phyloP scores from a whole-genome alignment of 805 yeast species.

The Zygotorulaspora danielsina region DNA sequence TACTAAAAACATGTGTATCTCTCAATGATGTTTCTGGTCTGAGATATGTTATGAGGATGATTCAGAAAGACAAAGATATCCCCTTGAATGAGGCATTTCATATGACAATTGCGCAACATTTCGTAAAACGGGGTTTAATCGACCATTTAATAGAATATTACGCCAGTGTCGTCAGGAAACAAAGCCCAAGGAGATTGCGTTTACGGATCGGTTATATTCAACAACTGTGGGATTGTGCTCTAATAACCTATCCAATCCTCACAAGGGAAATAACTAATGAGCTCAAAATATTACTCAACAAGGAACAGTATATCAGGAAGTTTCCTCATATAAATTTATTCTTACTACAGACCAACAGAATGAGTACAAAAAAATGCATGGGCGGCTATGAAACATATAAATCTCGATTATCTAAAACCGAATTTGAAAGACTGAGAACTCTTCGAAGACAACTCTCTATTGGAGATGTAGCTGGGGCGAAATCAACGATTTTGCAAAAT shows the following conservation, averaged over 20 bases:
- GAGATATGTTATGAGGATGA: constrained; percentile 10
- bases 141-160: constrained; percentile 19
- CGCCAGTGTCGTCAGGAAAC: constrained; percentile 10
- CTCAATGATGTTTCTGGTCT: constrained; percentile 16
- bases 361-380: constrained; percentile 3
- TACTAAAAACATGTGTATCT: constrained; percentile 17
- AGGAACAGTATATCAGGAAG: constrained; percentile 9
- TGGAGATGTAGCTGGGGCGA: constrained; percentile 15
- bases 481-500: constrained; percentile 15
- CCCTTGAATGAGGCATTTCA: constrained; percentile 17
- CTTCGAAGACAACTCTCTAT: constrained; percentile 8
- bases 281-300: constrained; percentile 16
- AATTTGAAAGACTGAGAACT: constrained; percentile 12
- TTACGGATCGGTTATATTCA: constrained; percentile 14
- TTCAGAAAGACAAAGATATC: constrained; percentile 16
- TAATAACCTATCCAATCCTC: constrained; percentile 20
- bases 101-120: constrained; percentile 20
- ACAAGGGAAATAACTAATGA: constrained; percentile 25
- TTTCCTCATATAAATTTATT: constrained; percentile 15
- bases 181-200: constrained; percentile 7
- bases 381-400: constrained; percentile 10
- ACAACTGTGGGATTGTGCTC: constrained; percentile 23
- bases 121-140: constrained; percentile 22
- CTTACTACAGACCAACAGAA: constrained; percentile 5
- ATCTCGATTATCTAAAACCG: constrained; percentile 9